Conservation (phyloP, 129 eudicot species). For the Flaveria ramosissima region DNA sequence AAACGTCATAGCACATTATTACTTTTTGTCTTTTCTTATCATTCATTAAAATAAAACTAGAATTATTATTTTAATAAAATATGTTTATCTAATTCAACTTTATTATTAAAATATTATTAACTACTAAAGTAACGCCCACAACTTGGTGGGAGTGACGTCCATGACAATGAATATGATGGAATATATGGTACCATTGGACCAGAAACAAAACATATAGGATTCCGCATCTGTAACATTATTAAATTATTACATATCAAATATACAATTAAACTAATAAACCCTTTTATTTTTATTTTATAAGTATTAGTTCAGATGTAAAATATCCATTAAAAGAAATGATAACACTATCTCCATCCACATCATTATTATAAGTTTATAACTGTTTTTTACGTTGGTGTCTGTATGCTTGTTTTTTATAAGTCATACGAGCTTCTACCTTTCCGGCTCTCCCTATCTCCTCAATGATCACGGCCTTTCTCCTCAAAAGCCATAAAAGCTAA, state of each 20-base stretch:
- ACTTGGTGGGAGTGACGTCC: conserved; percentile 13
- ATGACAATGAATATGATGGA: not conserved
- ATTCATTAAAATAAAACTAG: not conserved
- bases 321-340: too few species aligned
- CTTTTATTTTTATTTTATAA: not conserved
- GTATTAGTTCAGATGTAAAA: too few species aligned
- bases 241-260: not conserved
- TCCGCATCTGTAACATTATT: not conserved
- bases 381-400: too few species aligned
- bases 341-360: too few species aligned
- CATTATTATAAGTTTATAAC: too few species aligned
- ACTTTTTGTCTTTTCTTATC: not conserved
- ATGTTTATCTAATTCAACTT: not conserved
- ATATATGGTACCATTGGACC: not conserved
- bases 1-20: too few species aligned
- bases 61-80: too few species aligned
- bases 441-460: too few species aligned
- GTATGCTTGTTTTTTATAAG: too few species aligned
- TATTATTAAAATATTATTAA: not conserved
- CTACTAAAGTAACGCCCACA: not conserved
- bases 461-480: too few species aligned
- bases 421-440: too few species aligned
- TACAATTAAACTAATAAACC: not conserved
- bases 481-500: too few species aligned
- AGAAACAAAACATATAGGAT: not conserved